Percentiles rank a stretch among this genome's conserved stretches.
These are phyloP conservation scores for Microbotryum violaceum DNA, from an alignment of 1,284 basidiomycete genomes.

Conservation along the genomic window DNA sequence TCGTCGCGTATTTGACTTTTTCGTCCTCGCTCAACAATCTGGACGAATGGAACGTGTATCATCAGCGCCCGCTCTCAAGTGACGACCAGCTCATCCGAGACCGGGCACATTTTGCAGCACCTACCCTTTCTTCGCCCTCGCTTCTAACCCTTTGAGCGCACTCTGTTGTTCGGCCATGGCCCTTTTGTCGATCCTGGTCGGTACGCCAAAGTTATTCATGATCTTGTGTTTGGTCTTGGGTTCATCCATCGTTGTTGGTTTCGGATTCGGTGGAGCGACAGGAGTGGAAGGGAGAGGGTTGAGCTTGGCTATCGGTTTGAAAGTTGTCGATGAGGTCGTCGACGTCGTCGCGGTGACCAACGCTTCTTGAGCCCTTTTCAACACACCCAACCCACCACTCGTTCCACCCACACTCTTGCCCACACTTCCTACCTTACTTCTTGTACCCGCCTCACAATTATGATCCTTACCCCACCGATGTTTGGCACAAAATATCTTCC, in stretches of 20 bases:
- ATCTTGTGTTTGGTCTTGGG: background rate
- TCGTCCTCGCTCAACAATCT: constrained; percentile 30
- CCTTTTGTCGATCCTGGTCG: constrained; percentile 14
- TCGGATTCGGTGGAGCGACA: background rate
- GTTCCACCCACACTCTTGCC: background rate
- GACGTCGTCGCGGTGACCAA: constrained; percentile 1
- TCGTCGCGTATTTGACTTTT: constrained; percentile 28
- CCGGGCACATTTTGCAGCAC: background rate
- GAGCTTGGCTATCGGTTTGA: background rate
- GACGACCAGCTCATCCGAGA: background rate
- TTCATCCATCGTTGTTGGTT: background rate
- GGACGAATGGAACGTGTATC: background rate
- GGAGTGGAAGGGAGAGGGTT: background rate
- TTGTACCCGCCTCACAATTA: constrained; percentile 7
- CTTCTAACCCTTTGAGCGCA: constrained; percentile 25
- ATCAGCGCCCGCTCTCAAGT: background rate
- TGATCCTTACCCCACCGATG: constrained; percentile 28
- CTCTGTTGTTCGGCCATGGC: constrained; percentile 24
- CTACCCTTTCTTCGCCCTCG: constrained; percentile 31
- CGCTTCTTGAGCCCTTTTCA: constrained; percentile 20
- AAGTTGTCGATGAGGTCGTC: constrained; percentile 7
- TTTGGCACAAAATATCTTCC: constrained; percentile 21
- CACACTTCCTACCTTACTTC: background rate
- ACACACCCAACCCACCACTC: constrained; percentile 14
- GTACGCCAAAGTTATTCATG: background rate